These are phyloP conservation scores for Lasiodiplodia sp. DNA, from an alignment of 2,329 filamentous ascomycete species.

Conservation along the genomic window DNA sequence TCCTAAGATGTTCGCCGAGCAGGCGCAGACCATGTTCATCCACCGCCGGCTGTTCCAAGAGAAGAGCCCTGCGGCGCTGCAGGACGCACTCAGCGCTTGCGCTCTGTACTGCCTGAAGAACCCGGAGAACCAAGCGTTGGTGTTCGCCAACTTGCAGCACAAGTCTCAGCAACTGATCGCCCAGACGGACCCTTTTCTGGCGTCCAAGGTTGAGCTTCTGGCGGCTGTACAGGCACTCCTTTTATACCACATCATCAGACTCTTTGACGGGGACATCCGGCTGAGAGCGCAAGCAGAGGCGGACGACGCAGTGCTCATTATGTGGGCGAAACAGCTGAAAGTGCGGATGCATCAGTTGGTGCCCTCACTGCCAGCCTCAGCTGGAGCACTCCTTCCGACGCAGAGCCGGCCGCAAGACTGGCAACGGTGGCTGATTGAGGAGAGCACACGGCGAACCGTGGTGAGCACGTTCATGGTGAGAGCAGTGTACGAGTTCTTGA, in stretches of 20 bases:
- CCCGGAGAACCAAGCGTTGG: slow-evolving; percentile 30
- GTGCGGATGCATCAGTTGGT: slow-evolving; percentile 4
- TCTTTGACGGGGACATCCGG: slow-evolving; percentile 39
- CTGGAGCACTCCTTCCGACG: not conserved
- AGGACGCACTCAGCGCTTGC: slow-evolving; percentile 34
- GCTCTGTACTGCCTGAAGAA: slow-evolving; percentile 33
- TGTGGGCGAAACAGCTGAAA: slow-evolving; percentile 36
- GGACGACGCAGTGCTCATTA: slow-evolving; percentile 34
- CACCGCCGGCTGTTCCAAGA: slow-evolving; percentile 32
- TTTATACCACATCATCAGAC: slow-evolving; percentile 40
- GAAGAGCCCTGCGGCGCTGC: slow-evolving; percentile 30
- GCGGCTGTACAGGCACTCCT: slow-evolving; percentile 36
- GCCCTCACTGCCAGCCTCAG: not conserved
- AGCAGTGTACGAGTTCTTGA: slow-evolving; percentile 40
- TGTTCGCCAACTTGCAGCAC: slow-evolving; percentile 31
- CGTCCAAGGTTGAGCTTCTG: slow-evolving; percentile 31
- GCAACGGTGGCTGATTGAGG: slow-evolving; percentile 40
- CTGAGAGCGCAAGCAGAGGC: slow-evolving; percentile 36
- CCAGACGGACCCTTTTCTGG: slow-evolving; percentile 16
- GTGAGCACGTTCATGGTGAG: slow-evolving; percentile 40
- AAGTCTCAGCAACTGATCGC: slow-evolving; percentile 32
- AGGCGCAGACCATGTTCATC: slow-evolving; percentile 34
- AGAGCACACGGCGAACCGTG: slow-evolving; percentile 43
- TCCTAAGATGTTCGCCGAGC: slow-evolving; percentile 32
- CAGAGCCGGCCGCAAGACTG: slow-evolving; percentile 26